Percentiles rank a stretch among this genome's conserved stretches.
These are phyloP conservation scores for Nothomitra cinnamomea DNA, from an alignment of 2,329 filamentous ascomycete species.

Conservation along the genomic window DNA sequence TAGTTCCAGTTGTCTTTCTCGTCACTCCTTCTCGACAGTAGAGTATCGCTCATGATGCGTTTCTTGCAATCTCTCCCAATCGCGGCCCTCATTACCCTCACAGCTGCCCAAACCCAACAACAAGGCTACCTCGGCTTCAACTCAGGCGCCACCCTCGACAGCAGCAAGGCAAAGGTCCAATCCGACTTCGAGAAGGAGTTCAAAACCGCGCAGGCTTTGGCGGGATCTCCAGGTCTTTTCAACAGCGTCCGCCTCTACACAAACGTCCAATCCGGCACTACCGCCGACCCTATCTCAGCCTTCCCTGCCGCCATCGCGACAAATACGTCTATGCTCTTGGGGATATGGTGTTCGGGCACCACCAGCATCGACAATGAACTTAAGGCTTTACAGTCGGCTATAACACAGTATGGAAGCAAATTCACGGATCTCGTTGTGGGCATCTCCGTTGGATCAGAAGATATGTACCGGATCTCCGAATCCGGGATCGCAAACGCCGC, in stretches of 20 bases:
- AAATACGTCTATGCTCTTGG: slow-evolving; percentile 62
- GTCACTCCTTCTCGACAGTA: no score
- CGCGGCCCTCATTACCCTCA: no score
- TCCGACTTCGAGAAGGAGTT: slow-evolving; percentile 28
- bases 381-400: slow-evolving; percentile 50
- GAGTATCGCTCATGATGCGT: no score
- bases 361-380: slow-evolving; percentile 59
- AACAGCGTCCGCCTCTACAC: slow-evolving; percentile 29
- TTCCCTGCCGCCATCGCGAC: slow-evolving; percentile 73
- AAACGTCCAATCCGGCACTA: slow-evolving; percentile 41
- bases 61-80: no score
- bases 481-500: slow-evolving; percentile 46
- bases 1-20: no score
- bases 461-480: slow-evolving; percentile 65
- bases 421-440: slow-evolving; percentile 54
- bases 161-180: slow-evolving; percentile 25
- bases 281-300: slow-evolving; percentile 47
- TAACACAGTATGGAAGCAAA: slow-evolving; percentile 35
- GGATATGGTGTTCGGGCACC: slow-evolving; percentile 59
- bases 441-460: slow-evolving; percentile 76
- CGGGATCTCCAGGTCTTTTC: slow-evolving; percentile 23
- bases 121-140: slow-evolving; percentile 28
- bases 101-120: slow-evolving; percentile 1
- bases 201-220: slow-evolving; percentile 26
- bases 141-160: slow-evolving; percentile 26